phyloP scores from a whole-genome alignment of 73 alveolate genomes.

The Tetrahymena elliotti region DNA sequence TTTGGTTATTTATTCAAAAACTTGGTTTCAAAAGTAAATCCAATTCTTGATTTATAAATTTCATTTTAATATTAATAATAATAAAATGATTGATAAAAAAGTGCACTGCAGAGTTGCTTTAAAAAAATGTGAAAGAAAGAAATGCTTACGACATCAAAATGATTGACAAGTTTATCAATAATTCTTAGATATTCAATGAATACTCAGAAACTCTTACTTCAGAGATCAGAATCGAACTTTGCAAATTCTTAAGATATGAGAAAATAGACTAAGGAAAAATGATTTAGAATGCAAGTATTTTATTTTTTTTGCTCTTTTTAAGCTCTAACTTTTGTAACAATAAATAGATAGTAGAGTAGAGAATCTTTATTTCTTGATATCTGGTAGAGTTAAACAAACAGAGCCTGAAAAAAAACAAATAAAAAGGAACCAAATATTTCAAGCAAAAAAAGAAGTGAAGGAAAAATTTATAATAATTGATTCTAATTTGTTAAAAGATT shows the following conservation, averaged over 20 bases:
- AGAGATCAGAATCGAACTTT: background rate
- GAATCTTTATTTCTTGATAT: background rate
- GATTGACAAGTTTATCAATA: background rate
- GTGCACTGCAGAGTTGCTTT: background rate
- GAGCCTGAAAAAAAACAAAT: background rate
- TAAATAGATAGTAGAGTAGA: background rate
- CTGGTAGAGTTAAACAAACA: background rate
- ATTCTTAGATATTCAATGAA: background rate
- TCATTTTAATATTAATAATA: no score
- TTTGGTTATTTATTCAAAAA: background rate
- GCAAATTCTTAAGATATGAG: background rate
- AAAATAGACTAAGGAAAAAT: background rate
- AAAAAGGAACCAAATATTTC: background rate
- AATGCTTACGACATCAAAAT: background rate
- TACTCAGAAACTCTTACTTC: background rate
- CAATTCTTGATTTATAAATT: no score
- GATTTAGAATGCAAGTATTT: background rate
- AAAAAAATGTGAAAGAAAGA: background rate
- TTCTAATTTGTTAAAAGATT: background rate
- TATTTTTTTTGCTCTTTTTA: background rate
- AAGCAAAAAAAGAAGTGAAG: background rate
- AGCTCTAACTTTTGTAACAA: background rate
- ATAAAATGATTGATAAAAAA: background rate
- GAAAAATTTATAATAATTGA: background rate
- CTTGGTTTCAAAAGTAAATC: background rate